A percentile compares a stretch with the other conserved stretches of the same genome.
Conservation (phyloP, 345 rosid genomes). For the Brassica napus region DNA sequence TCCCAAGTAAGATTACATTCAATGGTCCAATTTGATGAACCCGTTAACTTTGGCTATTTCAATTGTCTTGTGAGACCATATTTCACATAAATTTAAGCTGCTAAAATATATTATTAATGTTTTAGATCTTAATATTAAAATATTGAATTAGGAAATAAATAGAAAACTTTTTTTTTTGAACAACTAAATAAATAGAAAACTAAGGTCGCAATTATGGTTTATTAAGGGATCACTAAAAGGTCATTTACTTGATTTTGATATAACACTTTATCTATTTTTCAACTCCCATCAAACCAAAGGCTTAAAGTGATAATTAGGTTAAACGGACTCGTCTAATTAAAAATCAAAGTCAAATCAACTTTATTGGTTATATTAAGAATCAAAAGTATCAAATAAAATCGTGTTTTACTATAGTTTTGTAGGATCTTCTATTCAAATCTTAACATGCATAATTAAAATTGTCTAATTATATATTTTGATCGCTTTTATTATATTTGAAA, state of each 20-base stretch:
- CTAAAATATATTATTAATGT: neutral
- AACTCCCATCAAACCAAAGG: slow-evolving; percentile 27
- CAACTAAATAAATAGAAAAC: too few species aligned
- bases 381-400: neutral
- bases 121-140: too few species aligned
- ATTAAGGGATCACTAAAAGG: neutral
- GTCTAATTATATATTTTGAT: neutral
- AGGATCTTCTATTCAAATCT: neutral
- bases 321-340: slow-evolving; percentile 38
- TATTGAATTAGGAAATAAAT: neutral
- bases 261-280: slow-evolving; percentile 12
- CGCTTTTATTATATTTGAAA: slow-evolving; percentile 1
- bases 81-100: neutral
- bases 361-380: slow-evolving; percentile 5
- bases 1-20: neutral
- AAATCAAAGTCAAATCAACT: slow-evolving; percentile 27
- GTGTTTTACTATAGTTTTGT: too few species aligned
- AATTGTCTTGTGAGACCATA: neutral
- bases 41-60: neutral
- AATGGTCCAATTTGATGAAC: neutral
- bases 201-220: neutral
- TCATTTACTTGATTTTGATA: slow-evolving; percentile 33
- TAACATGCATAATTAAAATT: neutral
- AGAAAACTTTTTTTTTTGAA: too few species aligned
- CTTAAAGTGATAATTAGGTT: slow-evolving; percentile 39